A percentile compares a stretch with the other conserved stretches of the same genome.
phyloP scores from a whole-genome alignment of 352 stramenopile species.

The Globisporangium uncinulatum region DNA sequence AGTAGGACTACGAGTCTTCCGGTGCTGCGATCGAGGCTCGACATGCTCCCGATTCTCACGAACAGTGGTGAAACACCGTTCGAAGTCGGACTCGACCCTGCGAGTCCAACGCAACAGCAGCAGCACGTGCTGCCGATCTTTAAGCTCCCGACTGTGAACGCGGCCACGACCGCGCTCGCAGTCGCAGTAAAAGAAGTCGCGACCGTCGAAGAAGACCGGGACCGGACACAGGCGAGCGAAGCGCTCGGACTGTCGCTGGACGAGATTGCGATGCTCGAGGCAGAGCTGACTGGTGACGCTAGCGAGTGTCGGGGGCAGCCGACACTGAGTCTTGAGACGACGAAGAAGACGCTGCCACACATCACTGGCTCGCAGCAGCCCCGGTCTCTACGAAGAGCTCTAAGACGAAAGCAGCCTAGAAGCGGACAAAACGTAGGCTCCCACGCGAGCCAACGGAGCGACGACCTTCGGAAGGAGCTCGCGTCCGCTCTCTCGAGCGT shows the following conservation, averaged over 20 bases:
- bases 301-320: background rate
- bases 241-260: conserved; percentile 54
- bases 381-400: background rate
- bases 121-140: conserved; percentile 70
- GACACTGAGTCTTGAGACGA: background rate
- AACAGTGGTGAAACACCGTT: conserved; percentile 65
- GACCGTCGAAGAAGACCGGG: conserved; percentile 37
- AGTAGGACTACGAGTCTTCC: background rate
- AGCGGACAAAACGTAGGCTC: background rate
- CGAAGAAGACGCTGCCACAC: conserved; percentile 4
- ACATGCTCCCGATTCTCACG: conserved; percentile 73
- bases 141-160: conserved; percentile 53
- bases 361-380: background rate
- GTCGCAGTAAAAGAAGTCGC: conserved; percentile 39
- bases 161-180: conserved; percentile 26
- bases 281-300: conserved; percentile 27
- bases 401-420: background rate
- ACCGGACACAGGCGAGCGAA: conserved; percentile 57
- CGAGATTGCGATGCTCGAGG: conserved; percentile 63
- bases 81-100: conserved; percentile 46
- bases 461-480: conserved; percentile 45
- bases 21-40: conserved; percentile 26
- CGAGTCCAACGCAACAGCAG: conserved; percentile 20
- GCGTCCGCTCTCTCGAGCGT: conserved; percentile 51
- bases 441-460: conserved; percentile 7